phyloP scores from a whole-genome alignment of 345 rosid species.

The Heritiera littoralis region DNA sequence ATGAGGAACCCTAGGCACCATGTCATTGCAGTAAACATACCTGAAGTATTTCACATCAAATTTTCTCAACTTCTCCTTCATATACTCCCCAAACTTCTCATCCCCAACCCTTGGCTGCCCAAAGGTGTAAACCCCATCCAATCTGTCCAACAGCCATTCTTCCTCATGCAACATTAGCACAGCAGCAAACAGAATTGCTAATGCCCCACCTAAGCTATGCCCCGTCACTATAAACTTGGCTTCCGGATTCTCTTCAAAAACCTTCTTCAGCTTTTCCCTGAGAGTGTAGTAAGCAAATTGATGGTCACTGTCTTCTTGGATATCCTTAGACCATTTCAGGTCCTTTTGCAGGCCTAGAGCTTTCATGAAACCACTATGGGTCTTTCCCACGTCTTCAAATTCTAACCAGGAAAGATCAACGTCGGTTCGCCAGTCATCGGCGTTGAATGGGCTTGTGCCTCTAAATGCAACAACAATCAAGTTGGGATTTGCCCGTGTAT shows the following conservation, averaged over 20 bases:
- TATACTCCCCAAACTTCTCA: constrained; percentile 34
- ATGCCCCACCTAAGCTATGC: constrained; percentile 63
- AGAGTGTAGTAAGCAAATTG: constrained; percentile 45
- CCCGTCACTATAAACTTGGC: constrained; percentile 53
- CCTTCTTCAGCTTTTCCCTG: constrained; percentile 34
- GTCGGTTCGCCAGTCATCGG: constrained; percentile 49
- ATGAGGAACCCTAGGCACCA: constrained; percentile 60
- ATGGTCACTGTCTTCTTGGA: constrained; percentile 17
- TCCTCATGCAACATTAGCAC: constrained; percentile 47
- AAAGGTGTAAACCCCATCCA: constrained; percentile 58
- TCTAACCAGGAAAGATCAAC: constrained; percentile 60
- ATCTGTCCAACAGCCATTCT: constrained; percentile 37
- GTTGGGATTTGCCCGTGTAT: constrained; percentile 42
- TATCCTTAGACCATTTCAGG: constrained; percentile 42
- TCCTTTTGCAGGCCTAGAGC: constrained; percentile 58
- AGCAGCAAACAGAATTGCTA: constrained; percentile 42
- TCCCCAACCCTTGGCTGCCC: constrained; percentile 70
- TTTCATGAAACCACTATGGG: constrained; percentile 63
- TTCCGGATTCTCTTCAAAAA: constrained; percentile 30
- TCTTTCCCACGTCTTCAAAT: constrained; percentile 41
- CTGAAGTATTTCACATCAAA: constrained; percentile 43
- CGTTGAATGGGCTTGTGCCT: constrained; percentile 64
- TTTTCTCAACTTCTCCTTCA: constrained; percentile 32
- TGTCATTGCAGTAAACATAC: constrained; percentile 52
- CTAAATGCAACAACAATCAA: constrained; percentile 55